Conservation (phyloP, 768 basidiomycete genomes). For the Chalciporus sphaerocephalus region DNA sequence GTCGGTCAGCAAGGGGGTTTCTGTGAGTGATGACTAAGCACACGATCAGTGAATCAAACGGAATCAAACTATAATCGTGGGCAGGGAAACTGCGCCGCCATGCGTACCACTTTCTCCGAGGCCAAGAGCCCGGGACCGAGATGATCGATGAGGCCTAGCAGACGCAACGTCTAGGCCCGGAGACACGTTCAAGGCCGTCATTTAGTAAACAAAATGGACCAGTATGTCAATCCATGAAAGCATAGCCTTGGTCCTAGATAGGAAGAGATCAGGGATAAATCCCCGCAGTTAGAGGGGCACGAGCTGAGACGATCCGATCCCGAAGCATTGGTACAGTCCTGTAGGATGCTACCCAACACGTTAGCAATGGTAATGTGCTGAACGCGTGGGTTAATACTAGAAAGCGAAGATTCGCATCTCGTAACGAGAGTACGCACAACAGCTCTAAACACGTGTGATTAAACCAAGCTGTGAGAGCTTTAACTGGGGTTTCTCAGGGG, state of each 20-base stretch:
- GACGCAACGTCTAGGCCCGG: slow-evolving; percentile 2
- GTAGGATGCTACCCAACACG: not conserved
- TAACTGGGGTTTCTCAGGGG: slow-evolving; percentile 12
- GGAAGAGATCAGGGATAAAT: slow-evolving; percentile 13
- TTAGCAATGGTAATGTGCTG: slow-evolving; percentile 3
- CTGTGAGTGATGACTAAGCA: slow-evolving; percentile 9
- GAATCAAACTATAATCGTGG: slow-evolving; percentile 9
- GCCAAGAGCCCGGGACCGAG: slow-evolving; percentile 24
- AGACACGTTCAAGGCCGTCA: slow-evolving; percentile 11
- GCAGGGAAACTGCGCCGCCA: slow-evolving; percentile 17
- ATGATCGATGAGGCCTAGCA: slow-evolving; percentile 10
- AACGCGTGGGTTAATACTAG: slow-evolving; percentile 19
- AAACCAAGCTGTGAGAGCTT: slow-evolving; percentile 18
- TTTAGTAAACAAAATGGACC: slow-evolving; percentile 19
- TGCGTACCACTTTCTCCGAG: slow-evolving; percentile 8
- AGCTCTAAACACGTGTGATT: slow-evolving; percentile 22
- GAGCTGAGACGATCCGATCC: slow-evolving; percentile 25
- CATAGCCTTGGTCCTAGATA: slow-evolving; percentile 5
- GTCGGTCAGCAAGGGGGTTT: not conserved
- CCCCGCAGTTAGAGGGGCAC: slow-evolving; percentile 31
- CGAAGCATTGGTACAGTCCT: slow-evolving; percentile 8
- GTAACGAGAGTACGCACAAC: slow-evolving; percentile 13
- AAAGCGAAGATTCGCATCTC: slow-evolving; percentile 23
- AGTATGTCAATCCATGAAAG: slow-evolving; percentile 17
- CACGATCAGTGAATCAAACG: slow-evolving; percentile 15